phyloP scores from a whole-genome alignment of 2,329 filamentous ascomycete genomes.

The Calycina herbarum region DNA sequence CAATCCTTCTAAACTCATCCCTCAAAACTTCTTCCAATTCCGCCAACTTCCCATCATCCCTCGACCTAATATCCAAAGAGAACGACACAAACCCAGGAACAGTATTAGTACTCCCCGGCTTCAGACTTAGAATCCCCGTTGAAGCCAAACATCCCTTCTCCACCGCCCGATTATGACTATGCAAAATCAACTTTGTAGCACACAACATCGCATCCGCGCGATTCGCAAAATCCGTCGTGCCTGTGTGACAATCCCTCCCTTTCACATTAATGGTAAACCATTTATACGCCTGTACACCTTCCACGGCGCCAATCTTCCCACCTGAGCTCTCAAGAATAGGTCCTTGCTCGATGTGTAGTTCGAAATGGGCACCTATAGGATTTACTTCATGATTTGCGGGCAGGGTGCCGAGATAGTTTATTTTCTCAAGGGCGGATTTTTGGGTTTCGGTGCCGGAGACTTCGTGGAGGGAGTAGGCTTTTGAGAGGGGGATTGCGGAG shows the following conservation, averaged over 20 bases:
- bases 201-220: constrained; percentile 69
- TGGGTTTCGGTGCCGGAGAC: constrained; percentile 63
- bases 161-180: constrained; percentile 62
- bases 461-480: constrained; percentile 62
- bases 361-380: constrained; percentile 76
- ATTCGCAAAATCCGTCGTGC: constrained; percentile 67
- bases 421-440: constrained; percentile 68
- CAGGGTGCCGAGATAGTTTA: constrained; percentile 65
- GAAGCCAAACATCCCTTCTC: constrained; percentile 58
- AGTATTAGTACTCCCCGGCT: constrained; percentile 71
- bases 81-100: constrained; percentile 69
- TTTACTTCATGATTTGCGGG: constrained; percentile 57
- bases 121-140: constrained; percentile 67
- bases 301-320: constrained; percentile 68
- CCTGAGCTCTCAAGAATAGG: constrained; percentile 67
- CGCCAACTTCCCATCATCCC: constrained; percentile 55
- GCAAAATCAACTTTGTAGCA: constrained; percentile 66
- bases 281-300: constrained; percentile 72
- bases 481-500: constrained; percentile 61
- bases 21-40: constrained; percentile 57
- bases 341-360: constrained; percentile 84
- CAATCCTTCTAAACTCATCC: constrained; percentile 59
- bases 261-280: constrained; percentile 69
- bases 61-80: constrained; percentile 66
- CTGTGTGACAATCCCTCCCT: constrained; percentile 71